These are phyloP conservation scores for Orychophragmus violaceus DNA, from an alignment of 345 rosid genomes.

Conservation along the genomic window DNA sequence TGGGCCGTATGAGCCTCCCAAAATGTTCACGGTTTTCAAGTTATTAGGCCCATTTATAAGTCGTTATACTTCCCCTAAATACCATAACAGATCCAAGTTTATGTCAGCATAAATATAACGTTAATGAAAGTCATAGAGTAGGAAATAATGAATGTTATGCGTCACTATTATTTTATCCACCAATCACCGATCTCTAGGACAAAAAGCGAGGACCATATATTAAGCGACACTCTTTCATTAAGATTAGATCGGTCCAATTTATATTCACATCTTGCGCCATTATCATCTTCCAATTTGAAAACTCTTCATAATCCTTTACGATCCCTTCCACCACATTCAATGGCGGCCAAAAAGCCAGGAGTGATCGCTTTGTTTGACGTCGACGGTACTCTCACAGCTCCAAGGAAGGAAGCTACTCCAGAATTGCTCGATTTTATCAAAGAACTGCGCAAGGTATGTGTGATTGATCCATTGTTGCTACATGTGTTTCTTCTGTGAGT, in stretches of 20 bases:
- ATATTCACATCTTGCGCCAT: slow-evolving; percentile 21
- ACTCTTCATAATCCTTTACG: not conserved
- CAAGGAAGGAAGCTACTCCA: slow-evolving; percentile 66
- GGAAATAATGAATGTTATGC: not conserved
- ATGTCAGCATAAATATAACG: no score
- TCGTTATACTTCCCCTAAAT: not conserved
- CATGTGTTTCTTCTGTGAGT: not conserved
- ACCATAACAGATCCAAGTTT: not conserved
- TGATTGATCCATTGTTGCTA: not conserved
- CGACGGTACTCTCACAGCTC: slow-evolving; percentile 97
- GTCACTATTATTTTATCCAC: slow-evolving; percentile 10
- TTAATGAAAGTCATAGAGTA: not conserved
- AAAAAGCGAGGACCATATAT: slow-evolving; percentile 22
- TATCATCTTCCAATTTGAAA: slow-evolving; percentile 10
- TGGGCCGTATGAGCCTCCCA: not conserved
- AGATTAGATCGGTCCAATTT: slow-evolving; percentile 22
- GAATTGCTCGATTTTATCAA: slow-evolving; percentile 58
- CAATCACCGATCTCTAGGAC: slow-evolving; percentile 27
- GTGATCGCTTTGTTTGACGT: slow-evolving; percentile 91
- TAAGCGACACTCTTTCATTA: slow-evolving; percentile 23
- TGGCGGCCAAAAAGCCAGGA: slow-evolving; percentile 55
- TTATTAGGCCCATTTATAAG: not conserved
- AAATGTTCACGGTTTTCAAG: not conserved
- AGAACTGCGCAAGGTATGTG: slow-evolving; percentile 64
- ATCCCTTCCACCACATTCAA: slow-evolving; percentile 21